These are phyloP conservation scores for Colletotrichum sp. DNA, from an alignment of 2,329 filamentous ascomycete species.

Conservation along the genomic window DNA sequence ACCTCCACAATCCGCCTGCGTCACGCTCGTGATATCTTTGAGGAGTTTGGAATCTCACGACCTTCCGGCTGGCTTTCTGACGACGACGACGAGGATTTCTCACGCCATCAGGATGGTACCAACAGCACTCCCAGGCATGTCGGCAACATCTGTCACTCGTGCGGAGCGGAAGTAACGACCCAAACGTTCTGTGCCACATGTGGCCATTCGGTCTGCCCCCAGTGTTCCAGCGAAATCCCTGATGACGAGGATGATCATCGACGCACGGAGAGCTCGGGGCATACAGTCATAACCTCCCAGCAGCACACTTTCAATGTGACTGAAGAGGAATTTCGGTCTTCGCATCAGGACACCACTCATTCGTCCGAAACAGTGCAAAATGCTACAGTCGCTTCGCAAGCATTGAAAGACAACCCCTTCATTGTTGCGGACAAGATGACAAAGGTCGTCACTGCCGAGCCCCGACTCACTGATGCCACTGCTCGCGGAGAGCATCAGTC, in stretches of 20 bases:
- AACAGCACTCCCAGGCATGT: conserved; percentile 31
- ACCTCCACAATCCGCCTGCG: conserved; percentile 40
- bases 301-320: neutral
- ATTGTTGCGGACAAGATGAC: conserved; percentile 32
- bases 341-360: neutral
- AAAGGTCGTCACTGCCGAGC: conserved; percentile 24
- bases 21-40: conserved; percentile 53
- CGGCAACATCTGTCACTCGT: conserved; percentile 54
- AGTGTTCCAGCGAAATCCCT: conserved; percentile 45
- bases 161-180: conserved; percentile 44
- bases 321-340: neutral
- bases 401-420: conserved; percentile 36
- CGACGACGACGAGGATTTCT: conserved; percentile 31
- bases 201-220: conserved; percentile 54
- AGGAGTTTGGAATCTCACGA: conserved; percentile 48
- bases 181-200: conserved; percentile 50
- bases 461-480: conserved; percentile 25
- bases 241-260: conserved; percentile 17
- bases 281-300: neutral
- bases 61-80: conserved; percentile 53
- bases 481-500: conserved; percentile 24
- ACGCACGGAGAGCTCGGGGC: neutral
- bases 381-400: neutral
- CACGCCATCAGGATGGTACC: conserved; percentile 31
- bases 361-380: conserved; percentile 1